Evolutionary conservation across 305 asterid genomes (phyloP).

Genomic region (Plantago coronopus): DNA sequence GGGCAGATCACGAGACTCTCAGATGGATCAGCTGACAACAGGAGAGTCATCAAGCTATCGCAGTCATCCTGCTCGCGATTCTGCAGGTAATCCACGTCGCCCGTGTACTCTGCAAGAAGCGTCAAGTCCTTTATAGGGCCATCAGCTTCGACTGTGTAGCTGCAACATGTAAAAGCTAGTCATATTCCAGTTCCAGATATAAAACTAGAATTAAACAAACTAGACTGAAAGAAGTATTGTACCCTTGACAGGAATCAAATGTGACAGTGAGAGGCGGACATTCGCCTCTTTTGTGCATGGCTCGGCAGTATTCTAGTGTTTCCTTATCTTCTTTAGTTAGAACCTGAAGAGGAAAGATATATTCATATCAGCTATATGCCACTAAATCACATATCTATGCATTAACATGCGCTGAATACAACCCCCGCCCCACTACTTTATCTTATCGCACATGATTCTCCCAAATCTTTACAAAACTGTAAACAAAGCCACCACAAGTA

Average conservation of each 20-base stretch:
- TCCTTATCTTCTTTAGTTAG: constrained; percentile 65
- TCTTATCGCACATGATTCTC: no score
- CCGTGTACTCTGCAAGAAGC: constrained; percentile 64
- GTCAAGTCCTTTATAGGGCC: constrained; percentile 77
- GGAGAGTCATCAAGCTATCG: constrained; percentile 87
- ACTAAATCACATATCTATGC: background rate
- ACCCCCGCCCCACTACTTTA: no score
- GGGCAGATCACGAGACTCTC: constrained; percentile 73
- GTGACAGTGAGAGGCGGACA: constrained; percentile 74
- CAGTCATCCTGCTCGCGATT: constrained; percentile 72
- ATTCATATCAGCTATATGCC: background rate
- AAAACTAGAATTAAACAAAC: background rate
- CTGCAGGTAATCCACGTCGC: constrained; percentile 75
- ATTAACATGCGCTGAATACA: no score
- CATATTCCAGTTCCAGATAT: constrained; percentile 11
- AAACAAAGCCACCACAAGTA: background rate
- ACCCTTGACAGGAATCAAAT: constrained; percentile 84
- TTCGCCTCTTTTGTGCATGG: constrained; percentile 60
- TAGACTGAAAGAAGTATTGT: constrained; percentile 13
- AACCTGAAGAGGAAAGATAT: constrained; percentile 35
- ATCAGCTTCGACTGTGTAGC: constrained; percentile 86
- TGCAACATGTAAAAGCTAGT: constrained; percentile 33
- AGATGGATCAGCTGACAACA: constrained; percentile 49
- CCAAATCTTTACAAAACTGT: no score
- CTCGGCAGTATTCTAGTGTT: constrained; percentile 49